A percentile compares a stretch with the other conserved stretches of the same genome.
Conservation (phyloP, 441 rosid genomes). For the Flueggea neowawraea region DNA sequence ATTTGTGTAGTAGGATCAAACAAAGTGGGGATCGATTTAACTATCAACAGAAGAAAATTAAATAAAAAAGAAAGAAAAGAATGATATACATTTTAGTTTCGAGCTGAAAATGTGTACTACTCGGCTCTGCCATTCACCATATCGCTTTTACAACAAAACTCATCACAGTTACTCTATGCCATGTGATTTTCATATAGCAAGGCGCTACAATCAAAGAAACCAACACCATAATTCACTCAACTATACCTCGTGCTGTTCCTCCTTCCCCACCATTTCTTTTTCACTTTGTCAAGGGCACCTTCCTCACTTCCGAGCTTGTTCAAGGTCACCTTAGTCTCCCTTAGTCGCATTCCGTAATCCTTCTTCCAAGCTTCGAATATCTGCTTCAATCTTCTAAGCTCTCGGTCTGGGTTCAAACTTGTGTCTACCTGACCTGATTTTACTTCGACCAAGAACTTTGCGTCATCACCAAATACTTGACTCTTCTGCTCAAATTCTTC, state of each 20-base stretch:
- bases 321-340: conserved; percentile 88
- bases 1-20: too few species aligned
- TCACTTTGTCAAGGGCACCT: conserved; percentile 61
- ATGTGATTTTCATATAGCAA: conserved; percentile 1
- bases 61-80: neutral
- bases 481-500: conserved; percentile 98
- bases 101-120: neutral
- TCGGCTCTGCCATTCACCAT: conserved; percentile 11
- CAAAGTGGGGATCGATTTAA: too few species aligned
- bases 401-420: conserved; percentile 85
- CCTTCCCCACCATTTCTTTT: conserved; percentile 99
- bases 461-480: conserved; percentile 97
- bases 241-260: conserved; percentile 74
- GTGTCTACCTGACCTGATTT: conserved; percentile 98
- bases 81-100: conserved; percentile 11
- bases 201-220: conserved; percentile 1
- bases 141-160: conserved; percentile 9
- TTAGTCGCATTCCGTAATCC: conserved; percentile 75
- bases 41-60: too few species aligned
- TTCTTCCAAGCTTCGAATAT: conserved; percentile 99
- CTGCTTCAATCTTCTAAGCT: conserved; percentile 86
- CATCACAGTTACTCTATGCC: neutral
- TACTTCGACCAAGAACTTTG: conserved; percentile 96
- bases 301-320: conserved; percentile 86
- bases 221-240: conserved; percentile 11